These are phyloP conservation scores for Nectriaceae sp. DNA, from an alignment of 2,329 filamentous ascomycete genomes.

Conservation along the genomic window DNA sequence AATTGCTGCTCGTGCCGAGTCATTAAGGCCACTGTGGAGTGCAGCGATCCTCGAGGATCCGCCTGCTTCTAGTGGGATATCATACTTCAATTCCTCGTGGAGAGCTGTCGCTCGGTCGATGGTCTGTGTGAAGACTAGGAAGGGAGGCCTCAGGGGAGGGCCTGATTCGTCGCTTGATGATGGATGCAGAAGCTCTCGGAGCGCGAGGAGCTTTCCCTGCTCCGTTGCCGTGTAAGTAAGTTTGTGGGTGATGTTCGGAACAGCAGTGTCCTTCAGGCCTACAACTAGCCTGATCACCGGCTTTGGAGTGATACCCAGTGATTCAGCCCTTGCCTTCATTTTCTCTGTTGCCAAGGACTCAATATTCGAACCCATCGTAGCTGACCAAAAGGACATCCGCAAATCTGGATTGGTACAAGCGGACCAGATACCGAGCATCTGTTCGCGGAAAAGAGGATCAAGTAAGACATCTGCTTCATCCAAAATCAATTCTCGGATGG, in stretches of 20 bases:
- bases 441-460: slow-evolving; percentile 85
- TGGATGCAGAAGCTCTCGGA: slow-evolving; percentile 87
- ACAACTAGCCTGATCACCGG: slow-evolving; percentile 83
- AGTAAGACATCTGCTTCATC: slow-evolving; percentile 96
- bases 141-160: slow-evolving; percentile 75
- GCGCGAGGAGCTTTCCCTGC: slow-evolving; percentile 86
- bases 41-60: slow-evolving; percentile 84
- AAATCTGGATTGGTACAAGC: slow-evolving; percentile 72
- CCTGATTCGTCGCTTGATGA: slow-evolving; percentile 56
- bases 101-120: slow-evolving; percentile 88
- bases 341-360: slow-evolving; percentile 76
- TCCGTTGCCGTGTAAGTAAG: slow-evolving; percentile 91
- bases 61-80: slow-evolving; percentile 86
- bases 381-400: slow-evolving; percentile 85
- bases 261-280: slow-evolving; percentile 93
- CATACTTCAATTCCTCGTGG: slow-evolving; percentile 87
- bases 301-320: slow-evolving; percentile 38
- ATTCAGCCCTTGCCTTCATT: slow-evolving; percentile 55
- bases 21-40: slow-evolving; percentile 83
- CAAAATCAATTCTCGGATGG: slow-evolving; percentile 74
- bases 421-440: slow-evolving; percentile 83
- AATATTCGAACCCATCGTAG: slow-evolving; percentile 93
- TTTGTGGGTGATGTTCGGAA: slow-evolving; percentile 88
- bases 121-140: slow-evolving; percentile 95
- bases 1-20: slow-evolving; percentile 72